Base-by-base conservation (phyloP, 2,329 filamentous ascomycete genomes). In the Fusarium luffae region DNA sequence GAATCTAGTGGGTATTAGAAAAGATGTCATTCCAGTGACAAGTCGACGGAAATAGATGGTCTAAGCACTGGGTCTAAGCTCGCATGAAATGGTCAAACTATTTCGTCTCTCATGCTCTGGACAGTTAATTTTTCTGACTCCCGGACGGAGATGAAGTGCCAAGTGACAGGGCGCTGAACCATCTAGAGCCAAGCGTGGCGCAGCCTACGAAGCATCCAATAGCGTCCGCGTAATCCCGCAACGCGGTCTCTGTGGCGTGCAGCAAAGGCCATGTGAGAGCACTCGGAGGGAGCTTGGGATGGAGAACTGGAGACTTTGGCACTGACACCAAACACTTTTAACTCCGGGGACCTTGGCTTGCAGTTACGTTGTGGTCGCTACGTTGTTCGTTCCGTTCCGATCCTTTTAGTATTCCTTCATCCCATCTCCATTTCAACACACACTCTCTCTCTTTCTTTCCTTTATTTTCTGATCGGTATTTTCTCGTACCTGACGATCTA, bases 111-210 rank as follows among this genome's bases (percentile, higher is more conserved):
- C 34, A 12, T 37, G 34, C 10, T 37, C 18, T 37, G 0, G 9
- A 10, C 18, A 5, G 34, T 37, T 37, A 5, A n/a, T 37, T 37
- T 7, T 37, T 37, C 34, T 37, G 34, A 12, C 34, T 37, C 34
- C 34, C 34, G 34, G 18, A 37, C 34, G 48, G 60, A 61, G 46
- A 68, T 55, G 55, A 62, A 52, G 47, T 40, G 64, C 70, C 58
- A 64, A 69, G 62, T 55, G 43, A 62, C 60, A 69, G 56, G 68
- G 54, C 34, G 51, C 63, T 63, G 43, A 54, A 57, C 25, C 44
- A 49, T 46, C 42, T 40, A 12, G 37, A 70, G 75, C 75, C 73
- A 77, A 79, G 75, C 47, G 77, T 79, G 78, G 78, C 78, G 77
- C 78, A 79, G 78, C 69, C 47, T 40, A 30, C 25, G 40, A 21